Percentiles rank a stretch among this genome's conserved stretches.
Evolutionary conservation across 768 basidiomycete genomes (phyloP).

Genomic region (Ramaria sp.): DNA sequence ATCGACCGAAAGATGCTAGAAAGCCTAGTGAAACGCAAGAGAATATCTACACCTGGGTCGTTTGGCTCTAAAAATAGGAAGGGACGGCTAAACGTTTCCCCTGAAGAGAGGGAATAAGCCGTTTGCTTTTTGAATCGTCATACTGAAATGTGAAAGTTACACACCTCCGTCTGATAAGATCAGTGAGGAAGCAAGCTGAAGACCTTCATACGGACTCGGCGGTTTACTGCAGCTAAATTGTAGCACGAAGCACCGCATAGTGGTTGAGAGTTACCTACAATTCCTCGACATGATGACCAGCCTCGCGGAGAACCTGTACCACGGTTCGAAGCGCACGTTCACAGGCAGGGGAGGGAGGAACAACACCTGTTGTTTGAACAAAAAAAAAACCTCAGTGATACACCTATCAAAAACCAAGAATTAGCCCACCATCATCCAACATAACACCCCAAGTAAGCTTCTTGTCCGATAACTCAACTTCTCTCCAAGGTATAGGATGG

Average conservation of each 20-base stretch:
- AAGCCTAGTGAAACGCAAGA: conserved; percentile 29
- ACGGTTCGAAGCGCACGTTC: conserved; percentile 40
- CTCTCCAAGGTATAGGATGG: conserved; percentile 24
- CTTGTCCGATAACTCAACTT: conserved; percentile 33
- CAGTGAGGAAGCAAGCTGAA: conserved; percentile 41
- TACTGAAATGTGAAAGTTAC: conserved; percentile 3
- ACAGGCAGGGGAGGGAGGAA: conserved; percentile 49
- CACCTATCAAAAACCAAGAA: neutral
- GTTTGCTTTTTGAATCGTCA: neutral
- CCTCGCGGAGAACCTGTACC: conserved; percentile 28
- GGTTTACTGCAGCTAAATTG: conserved; percentile 21
- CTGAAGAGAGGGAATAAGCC: conserved; percentile 9
- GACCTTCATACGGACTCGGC: conserved; percentile 39
- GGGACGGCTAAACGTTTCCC: conserved; percentile 22
- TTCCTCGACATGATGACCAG: conserved; percentile 41
- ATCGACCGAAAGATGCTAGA: conserved; percentile 35
- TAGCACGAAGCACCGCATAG: neutral
- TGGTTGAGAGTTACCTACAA: conserved; percentile 28
- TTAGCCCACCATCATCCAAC: conserved; percentile 44
- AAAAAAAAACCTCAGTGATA: neutral
- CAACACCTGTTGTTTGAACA: conserved; percentile 30
- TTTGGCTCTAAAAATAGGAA: conserved; percentile 33
- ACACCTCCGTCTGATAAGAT: conserved; percentile 39
- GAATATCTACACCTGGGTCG: conserved; percentile 35
- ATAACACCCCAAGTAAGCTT: conserved; percentile 54